These are phyloP conservation scores for Adansonia gregorii DNA, from an alignment of 441 rosid genomes.

Conservation along the genomic window DNA sequence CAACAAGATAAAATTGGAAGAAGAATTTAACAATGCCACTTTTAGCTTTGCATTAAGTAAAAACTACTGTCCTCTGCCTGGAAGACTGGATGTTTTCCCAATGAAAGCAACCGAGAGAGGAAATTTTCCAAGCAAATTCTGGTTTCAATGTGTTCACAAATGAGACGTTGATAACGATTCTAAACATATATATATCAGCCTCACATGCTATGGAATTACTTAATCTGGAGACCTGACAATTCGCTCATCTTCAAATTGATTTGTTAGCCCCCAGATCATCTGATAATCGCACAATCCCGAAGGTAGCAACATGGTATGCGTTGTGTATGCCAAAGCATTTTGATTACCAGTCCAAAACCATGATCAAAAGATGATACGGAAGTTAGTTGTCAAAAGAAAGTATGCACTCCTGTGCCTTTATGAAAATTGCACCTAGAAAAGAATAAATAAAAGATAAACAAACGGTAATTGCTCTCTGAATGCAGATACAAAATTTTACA, in stretches of 20 bases:
- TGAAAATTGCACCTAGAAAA: constrained; percentile 22
- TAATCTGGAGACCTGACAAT: not conserved
- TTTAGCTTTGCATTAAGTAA: not conserved
- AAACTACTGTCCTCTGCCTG: not conserved
- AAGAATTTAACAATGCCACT: not conserved
- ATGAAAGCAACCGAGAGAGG: not conserved
- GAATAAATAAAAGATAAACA: not conserved
- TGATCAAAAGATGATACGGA: not conserved
- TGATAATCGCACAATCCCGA: not conserved
- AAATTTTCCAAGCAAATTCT: not conserved
- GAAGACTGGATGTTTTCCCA: not conserved
- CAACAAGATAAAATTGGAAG: not conserved
- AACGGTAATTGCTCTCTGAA: not conserved
- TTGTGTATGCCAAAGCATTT: not conserved
- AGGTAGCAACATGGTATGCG: not conserved
- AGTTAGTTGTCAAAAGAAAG: not conserved
- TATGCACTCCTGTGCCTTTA: not conserved
- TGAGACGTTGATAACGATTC: not conserved
- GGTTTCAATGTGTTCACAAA: not conserved
- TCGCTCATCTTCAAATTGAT: too few relatives aligned
- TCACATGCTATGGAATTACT: not conserved
- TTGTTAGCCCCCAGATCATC: not conserved
- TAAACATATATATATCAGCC: not conserved
- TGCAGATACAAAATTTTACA: not conserved
- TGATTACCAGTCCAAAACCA: not conserved